Conservation (phyloP, 176 grass and related monocot species). For the Zea luxurians region DNA sequence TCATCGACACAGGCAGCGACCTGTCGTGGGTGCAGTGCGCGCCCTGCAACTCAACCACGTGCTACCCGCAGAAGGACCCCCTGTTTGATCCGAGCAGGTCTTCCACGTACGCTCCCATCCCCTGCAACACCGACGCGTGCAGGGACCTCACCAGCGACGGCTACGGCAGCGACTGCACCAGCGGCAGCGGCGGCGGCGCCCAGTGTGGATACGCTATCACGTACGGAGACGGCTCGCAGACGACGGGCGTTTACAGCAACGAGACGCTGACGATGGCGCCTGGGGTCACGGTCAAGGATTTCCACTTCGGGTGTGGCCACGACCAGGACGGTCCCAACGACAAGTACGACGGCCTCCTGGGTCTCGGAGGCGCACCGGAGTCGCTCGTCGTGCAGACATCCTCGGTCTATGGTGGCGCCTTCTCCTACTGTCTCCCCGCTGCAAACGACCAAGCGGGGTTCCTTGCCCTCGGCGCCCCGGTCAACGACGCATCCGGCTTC, state of each 20-base stretch:
- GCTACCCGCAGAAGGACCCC: conserved; percentile 43
- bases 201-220: not conserved
- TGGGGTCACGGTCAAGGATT: not conserved
- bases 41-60: conserved; percentile 40
- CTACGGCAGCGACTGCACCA: conserved; percentile 27
- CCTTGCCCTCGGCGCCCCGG: conserved; percentile 23
- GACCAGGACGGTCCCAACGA: not conserved
- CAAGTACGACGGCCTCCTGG: not conserved
- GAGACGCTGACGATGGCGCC: not conserved
- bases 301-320: not conserved
- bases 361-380: not conserved
- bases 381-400: not conserved
- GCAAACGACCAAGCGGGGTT: not conserved
- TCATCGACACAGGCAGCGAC: conserved; percentile 71
- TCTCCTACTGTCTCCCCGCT: not conserved
- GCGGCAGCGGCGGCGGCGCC: conserved; percentile 3
- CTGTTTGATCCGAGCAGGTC: conserved; percentile 36
- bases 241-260: not conserved
- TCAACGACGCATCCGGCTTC: not conserved
- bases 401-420: not conserved
- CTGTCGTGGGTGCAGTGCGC: conserved; percentile 80
- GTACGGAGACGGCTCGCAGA: not conserved
- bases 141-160: not conserved
- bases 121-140: conserved; percentile 8
- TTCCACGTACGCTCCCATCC: conserved; percentile 9